Conservation (phyloP, 164 flowering plant genomes). For the Vitis rotundifolia region DNA sequence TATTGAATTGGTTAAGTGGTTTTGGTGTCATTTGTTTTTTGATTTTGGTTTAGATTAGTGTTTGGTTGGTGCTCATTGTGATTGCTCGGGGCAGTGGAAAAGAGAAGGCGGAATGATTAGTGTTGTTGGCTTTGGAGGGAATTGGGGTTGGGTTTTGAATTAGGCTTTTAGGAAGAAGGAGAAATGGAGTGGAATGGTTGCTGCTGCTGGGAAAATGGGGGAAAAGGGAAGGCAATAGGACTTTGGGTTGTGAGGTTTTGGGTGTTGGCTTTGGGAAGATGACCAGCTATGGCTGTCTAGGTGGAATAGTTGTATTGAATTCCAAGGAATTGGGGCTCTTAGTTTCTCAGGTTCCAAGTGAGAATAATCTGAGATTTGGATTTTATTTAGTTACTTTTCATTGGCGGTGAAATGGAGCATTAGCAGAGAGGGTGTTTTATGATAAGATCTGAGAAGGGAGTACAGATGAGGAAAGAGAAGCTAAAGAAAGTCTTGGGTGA, state of each 20-base stretch:
- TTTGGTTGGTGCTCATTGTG: background rate
- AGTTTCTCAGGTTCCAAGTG: too few relatives aligned
- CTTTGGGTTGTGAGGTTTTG: background rate
- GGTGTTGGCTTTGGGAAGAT: background rate
- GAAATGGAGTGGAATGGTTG: background rate
- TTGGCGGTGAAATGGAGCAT: too few relatives aligned
- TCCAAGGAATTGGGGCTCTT: too few relatives aligned
- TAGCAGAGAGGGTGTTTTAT: too few relatives aligned
- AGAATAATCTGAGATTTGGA: too few relatives aligned
- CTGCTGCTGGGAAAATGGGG: background rate
- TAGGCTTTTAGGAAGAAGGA: background rate
- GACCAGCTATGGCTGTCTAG: too few relatives aligned
- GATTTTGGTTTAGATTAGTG: background rate
- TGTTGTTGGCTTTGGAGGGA: background rate
- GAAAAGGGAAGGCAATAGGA: too few relatives aligned
- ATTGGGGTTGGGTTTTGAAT: background rate
- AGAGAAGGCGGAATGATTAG: background rate
- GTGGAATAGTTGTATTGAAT: too few relatives aligned
- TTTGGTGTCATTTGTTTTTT: background rate
- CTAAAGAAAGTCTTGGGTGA: too few relatives aligned
- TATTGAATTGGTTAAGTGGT: background rate
- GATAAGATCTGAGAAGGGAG: too few relatives aligned
- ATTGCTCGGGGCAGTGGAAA: background rate
- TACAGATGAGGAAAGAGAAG: too few relatives aligned
- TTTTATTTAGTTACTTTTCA: too few relatives aligned